Evolutionary conservation across 202 grass and related monocot genomes (phyloP), one percentile per base, ranked within the genome.

Genomic region (Carex arenaria): DNA sequence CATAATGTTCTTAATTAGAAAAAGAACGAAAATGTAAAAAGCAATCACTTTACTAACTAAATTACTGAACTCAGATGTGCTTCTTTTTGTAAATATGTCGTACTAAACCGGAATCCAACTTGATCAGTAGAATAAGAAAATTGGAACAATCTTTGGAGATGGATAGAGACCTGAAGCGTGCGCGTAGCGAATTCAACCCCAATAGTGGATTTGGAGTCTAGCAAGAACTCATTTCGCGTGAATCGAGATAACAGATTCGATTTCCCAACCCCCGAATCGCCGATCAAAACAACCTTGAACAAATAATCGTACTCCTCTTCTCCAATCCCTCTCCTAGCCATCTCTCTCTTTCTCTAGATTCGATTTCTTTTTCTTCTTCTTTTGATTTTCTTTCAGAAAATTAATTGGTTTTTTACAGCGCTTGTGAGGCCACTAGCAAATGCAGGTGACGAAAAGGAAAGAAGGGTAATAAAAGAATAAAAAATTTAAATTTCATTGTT

Each of bases 161-260:
- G 31, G 43, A 40, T 10, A 57, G 2, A 36, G 23, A 88, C 86
- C 82, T 88, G 82, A 80, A 88, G 73, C 10, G 86, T 88, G 74
- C 76, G 75, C 34, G 86, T 88, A 3, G 86, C 86, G 75, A 88
- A 88, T 84, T 88, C 86, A 55, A 88, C 86, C 34, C 86, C 86
- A 56, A 88, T 88, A 23, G 86, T 88, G 30, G 86, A 88, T 81
- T 88, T 88, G 64, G 86, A 88, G 36, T 88, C 86, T 7, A 88
- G 78, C 17, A 69, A 74, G 74, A 88, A 88, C 56, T 88, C 86
- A 70, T 88, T 88, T 22, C 86, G 82, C 52, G 86, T 88, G 82
- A 88, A 88, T 73, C 86, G 75, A 43, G 86, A 88, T 9, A 88
- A 62, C 53, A 88, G 76, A 52, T 88, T 88, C 0, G 86, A 88